Percentiles rank a stretch among this genome's conserved stretches.
phyloP scores from a whole-genome alignment of 2,329 filamentous ascomycete genomes.

The Bipolaris cookei region DNA sequence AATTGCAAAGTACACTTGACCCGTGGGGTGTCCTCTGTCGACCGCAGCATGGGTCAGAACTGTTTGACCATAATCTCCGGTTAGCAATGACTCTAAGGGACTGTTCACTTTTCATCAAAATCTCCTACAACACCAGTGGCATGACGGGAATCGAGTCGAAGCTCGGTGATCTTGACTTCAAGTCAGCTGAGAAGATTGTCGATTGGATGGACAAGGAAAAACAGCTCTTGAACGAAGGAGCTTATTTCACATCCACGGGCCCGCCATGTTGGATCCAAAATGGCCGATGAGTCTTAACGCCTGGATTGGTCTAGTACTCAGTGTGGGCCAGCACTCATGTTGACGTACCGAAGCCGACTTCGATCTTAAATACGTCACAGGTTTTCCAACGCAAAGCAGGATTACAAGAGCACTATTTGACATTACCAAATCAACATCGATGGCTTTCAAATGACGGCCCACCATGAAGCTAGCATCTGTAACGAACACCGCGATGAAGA shows the following conservation, averaged over 20 bases:
- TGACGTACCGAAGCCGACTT: background rate
- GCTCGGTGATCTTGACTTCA: constrained; percentile 57
- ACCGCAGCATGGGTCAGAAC: background rate
- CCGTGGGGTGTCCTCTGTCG: constrained; percentile 36
- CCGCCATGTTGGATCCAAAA: constrained; percentile 12
- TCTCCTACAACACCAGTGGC: constrained; percentile 18
- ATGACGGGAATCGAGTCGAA: constrained; percentile 46
- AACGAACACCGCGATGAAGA: background rate
- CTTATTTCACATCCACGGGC: background rate
- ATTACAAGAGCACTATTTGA: background rate
- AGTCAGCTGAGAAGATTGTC: constrained; percentile 50
- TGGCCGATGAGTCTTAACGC: background rate
- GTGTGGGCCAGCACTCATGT: background rate
- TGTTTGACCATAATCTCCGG: constrained; percentile 30
- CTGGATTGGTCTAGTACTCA: background rate
- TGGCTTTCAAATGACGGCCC: background rate
- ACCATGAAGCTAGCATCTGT: background rate
- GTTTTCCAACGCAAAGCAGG: background rate
- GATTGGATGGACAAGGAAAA: constrained; percentile 53
- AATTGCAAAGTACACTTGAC: constrained; percentile 50
- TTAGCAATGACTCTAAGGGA: constrained; percentile 57
- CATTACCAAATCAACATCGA: background rate
- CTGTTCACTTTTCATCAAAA: constrained; percentile 53
- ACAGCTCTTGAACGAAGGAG: constrained; percentile 26
- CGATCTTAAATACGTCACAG: background rate